A percentile compares a stretch with the other conserved stretches of the same genome.
phyloP scores from a whole-genome alignment of 2,329 filamentous ascomycete species.

The Aspergillus tanneri region DNA sequence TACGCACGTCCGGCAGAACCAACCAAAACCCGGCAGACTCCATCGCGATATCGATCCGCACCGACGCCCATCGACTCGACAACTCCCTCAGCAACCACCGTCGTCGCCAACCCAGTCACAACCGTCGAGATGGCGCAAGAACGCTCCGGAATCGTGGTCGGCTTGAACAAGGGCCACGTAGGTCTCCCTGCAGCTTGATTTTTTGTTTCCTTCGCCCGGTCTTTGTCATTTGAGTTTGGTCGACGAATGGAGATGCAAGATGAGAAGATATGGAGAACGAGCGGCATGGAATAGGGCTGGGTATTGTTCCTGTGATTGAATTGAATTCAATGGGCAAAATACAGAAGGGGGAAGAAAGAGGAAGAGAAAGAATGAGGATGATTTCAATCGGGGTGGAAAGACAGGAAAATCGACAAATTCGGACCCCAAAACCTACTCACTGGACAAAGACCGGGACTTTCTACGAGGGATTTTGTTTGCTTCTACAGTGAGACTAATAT shows the following conservation, averaged over 20 bases:
- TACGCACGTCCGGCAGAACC: constrained; percentile 33
- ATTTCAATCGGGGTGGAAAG: not conserved
- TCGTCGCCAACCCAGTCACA: constrained; percentile 36
- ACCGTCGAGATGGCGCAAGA: constrained; percentile 52
- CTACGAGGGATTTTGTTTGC: not conserved
- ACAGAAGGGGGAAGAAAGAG: not conserved
- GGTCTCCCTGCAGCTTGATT: constrained; percentile 38
- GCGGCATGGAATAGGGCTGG: too few species aligned
- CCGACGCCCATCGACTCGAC: constrained; percentile 26
- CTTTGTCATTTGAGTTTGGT: constrained; percentile 1
- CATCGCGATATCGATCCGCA: constrained; percentile 26
- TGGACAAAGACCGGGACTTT: not conserved
- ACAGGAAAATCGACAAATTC: not conserved
- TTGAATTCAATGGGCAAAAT: not conserved
- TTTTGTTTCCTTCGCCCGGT: not conserved
- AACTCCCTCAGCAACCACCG: constrained; percentile 31
- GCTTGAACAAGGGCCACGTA: constrained; percentile 67
- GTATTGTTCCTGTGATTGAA: not conserved
- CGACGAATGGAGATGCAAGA: constrained; percentile 1
- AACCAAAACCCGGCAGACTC: constrained; percentile 34
- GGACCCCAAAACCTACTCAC: not conserved
- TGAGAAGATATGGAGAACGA: not conserved
- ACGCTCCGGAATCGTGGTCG: constrained; percentile 57
- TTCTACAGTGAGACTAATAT: constrained; percentile 37
- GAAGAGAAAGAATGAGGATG: not conserved